Percentiles rank a stretch among this genome's conserved stretches.
Evolutionary conservation across 306 rosid species (phyloP).

Genomic region (Carpinus viminea): DNA sequence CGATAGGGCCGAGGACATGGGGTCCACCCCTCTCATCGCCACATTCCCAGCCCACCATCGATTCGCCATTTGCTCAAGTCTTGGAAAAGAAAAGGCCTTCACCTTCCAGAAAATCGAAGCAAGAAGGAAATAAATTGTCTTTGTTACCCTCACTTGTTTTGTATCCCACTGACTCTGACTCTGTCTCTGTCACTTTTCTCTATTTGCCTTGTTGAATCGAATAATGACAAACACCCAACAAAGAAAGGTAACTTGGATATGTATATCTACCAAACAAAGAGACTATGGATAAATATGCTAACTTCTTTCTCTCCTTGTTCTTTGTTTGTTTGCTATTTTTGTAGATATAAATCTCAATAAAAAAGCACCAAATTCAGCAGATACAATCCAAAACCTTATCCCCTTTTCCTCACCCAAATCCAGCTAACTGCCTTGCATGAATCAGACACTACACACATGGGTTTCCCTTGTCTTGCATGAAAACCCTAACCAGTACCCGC

Average conservation of each 20-base stretch:
- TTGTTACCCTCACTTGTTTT: background rate
- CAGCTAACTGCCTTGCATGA: constrained; percentile 22
- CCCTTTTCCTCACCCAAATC: constrained; percentile 10
- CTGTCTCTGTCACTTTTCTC: background rate
- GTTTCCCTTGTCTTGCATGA: constrained; percentile 42
- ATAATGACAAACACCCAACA: constrained; percentile 20
- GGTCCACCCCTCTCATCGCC: constrained; percentile 52
- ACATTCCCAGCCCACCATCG: constrained; percentile 85
- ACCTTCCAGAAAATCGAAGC: background rate
- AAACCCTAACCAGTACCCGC: constrained; percentile 49
- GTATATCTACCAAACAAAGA: constrained; percentile 13
- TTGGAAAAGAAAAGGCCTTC: background rate
- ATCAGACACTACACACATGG: constrained; percentile 26
- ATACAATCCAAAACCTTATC: constrained; percentile 42
- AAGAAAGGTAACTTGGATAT: constrained; percentile 3
- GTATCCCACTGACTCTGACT: background rate
- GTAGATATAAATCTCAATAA: constrained; percentile 29
- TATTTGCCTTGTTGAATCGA: background rate
- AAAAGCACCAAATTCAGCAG: constrained; percentile 24
- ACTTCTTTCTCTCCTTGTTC: background rate
- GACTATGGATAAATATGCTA: constrained; percentile 2
- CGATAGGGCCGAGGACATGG: constrained; percentile 52
- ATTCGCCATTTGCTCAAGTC: constrained; percentile 47
- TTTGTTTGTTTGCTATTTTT: constrained; percentile 11
- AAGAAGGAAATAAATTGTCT: background rate